Base-by-base conservation (phyloP, 2,329 filamentous ascomycete species). In the Aspergillus clavatus region DNA sequence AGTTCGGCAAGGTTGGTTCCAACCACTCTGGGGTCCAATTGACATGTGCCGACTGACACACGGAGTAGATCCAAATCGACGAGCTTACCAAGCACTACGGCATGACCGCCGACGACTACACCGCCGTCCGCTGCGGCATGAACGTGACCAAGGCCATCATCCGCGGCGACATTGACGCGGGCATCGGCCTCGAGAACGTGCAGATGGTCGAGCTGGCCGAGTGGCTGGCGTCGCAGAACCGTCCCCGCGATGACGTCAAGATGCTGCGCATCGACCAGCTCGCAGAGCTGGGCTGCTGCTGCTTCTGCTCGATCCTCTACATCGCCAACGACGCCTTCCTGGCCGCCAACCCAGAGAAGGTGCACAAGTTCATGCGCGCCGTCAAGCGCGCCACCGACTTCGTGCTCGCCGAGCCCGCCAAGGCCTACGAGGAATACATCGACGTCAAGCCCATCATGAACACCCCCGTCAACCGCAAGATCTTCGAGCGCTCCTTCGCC, bases 231-330 rank as follows among this genome's bases (percentile, higher is more conserved):
- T 51, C 62, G 0, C 82, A 86, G 62, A 76, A 75, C 54, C 82
- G 83, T 1, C 76, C 80, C 47, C 78, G 77, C 62, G 70, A 72
- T 11, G 84, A 89, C 52, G 86, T 88, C 6, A 82, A 87, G 68
- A 89, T 89, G 85, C 79, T 89, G 14, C 82, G 86, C 58, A 89
- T 89, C 60, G 86, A 89, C 63, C 80, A 89, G 71, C 82, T 89
- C 22, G 86, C 86, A 26, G 83, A 88, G 65, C 74, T 89, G 3
- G 86, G 86, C 40, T 89, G 86, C 72, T 89, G 86, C 78, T 89
- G 86, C 75, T 89, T 89, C 79, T 89, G 86, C 69, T 82, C 81
- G 22, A 86, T 89, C 64, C 74, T 89, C 31, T 89, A 89, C 74
- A 89, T 89, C 52, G 85, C 82, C 57, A 89, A 89, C 67, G 84